Conservation (phyloP, 192 early-diverging fungal species). For the Backusella psychrophila region DNA sequence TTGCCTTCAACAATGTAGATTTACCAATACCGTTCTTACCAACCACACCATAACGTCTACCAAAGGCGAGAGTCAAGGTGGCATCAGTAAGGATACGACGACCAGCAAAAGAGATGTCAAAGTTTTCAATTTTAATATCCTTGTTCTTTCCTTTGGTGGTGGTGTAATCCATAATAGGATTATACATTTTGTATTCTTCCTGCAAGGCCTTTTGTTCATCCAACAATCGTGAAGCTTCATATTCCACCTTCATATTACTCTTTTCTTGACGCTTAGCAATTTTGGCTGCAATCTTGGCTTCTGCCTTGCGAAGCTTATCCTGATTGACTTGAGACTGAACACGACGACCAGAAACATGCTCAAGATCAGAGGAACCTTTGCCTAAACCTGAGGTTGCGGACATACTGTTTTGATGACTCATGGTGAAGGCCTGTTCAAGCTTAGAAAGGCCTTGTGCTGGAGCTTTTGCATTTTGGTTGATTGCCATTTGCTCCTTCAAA, state of each 20-base stretch:
- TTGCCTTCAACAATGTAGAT: conserved; percentile 75
- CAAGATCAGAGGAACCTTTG: conserved; percentile 57
- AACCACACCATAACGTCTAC: conserved; percentile 93
- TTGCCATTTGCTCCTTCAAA: conserved; percentile 57
- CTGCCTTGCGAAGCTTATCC: conserved; percentile 87
- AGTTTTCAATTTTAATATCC: conserved; percentile 95
- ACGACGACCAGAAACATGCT: conserved; percentile 60
- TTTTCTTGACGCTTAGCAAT: conserved; percentile 75
- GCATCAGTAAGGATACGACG: conserved; percentile 91
- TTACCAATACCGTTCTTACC: conserved; percentile 92
- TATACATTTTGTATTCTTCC: conserved; percentile 81
- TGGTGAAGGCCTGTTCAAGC: conserved; percentile 66
- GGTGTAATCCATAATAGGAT: conserved; percentile 85
- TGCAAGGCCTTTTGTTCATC: conserved; percentile 63
- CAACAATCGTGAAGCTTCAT: conserved; percentile 73
- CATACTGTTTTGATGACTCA: conserved; percentile 63
- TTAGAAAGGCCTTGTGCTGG: conserved; percentile 49
- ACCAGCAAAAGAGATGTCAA: conserved; percentile 94
- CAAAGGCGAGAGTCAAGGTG: conserved; percentile 78
- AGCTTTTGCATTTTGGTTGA: conserved; percentile 34
- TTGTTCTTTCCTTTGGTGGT: conserved; percentile 82
- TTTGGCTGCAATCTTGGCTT: conserved; percentile 90
- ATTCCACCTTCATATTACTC: conserved; percentile 49
- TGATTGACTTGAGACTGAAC: conserved; percentile 73
- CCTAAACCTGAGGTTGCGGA: conserved; percentile 49